Percentiles rank a stretch among this genome's conserved stretches.
Evolutionary conservation across 2,329 filamentous ascomycete species (phyloP).

Genomic region (Monilinia fructigena): DNA sequence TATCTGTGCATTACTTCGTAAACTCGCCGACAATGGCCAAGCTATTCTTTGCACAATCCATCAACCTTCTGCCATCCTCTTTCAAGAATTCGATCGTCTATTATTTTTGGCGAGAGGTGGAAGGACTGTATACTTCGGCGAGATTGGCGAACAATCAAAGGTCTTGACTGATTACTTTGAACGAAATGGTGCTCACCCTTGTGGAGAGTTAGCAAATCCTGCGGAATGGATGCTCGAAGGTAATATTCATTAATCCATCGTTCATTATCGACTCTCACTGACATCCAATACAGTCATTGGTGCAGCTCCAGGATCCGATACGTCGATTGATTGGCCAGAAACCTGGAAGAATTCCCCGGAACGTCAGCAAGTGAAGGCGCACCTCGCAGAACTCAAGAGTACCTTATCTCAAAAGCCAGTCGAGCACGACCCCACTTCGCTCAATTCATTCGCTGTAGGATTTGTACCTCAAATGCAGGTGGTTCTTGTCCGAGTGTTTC

Average conservation of each 20-base stretch:
- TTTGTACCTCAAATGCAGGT: constrained; percentile 53
- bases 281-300: constrained; percentile 47
- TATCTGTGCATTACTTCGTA: constrained; percentile 83
- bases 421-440: constrained; percentile 33
- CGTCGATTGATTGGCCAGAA: constrained; percentile 61
- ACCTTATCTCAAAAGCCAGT: constrained; percentile 41
- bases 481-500: constrained; percentile 58
- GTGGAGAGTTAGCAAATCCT: constrained; percentile 69
- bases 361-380: constrained; percentile 41
- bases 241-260: not conserved
- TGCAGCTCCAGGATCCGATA: constrained; percentile 61
- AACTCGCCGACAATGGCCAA: constrained; percentile 83
- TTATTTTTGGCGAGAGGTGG: constrained; percentile 76
- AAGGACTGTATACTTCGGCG: constrained; percentile 77
- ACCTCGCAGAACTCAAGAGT: constrained; percentile 54
- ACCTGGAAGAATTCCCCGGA: constrained; percentile 58
- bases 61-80: constrained; percentile 92
- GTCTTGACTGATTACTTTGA: constrained; percentile 74
- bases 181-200: constrained; percentile 63
- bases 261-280: constrained; percentile 22
- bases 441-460: constrained; percentile 63
- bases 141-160: constrained; percentile 69
- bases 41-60: constrained; percentile 97
- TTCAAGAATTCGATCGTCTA: constrained; percentile 84
- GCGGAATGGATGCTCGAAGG: constrained; percentile 75